Percentiles rank a stretch among this genome's conserved stretches.
phyloP scores from a whole-genome alignment of 1,284 basidiomycete genomes.

The Heterobasidion irregulare region DNA sequence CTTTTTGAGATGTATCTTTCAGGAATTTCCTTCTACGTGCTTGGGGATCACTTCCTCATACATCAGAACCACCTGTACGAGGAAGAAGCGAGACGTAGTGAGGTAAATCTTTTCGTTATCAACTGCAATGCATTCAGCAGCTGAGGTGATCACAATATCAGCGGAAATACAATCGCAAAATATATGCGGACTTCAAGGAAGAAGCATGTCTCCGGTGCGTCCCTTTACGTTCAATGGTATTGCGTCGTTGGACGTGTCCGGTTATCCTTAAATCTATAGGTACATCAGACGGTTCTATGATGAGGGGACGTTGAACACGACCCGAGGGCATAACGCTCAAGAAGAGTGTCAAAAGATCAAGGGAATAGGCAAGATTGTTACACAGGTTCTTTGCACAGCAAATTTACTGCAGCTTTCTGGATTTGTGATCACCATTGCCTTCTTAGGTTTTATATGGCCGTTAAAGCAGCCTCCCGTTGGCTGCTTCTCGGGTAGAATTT shows the following conservation, averaged over 20 bases:
- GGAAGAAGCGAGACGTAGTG: conserved; percentile 57
- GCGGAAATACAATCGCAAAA: conserved; percentile 69
- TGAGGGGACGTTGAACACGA: conserved; percentile 37
- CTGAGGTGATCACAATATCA: conserved; percentile 19
- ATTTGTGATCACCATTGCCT: too few relatives aligned
- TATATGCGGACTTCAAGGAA: conserved; percentile 72
- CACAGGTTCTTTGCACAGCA: conserved; percentile 22
- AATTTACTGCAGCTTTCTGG: too few relatives aligned
- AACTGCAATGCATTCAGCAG: neutral
- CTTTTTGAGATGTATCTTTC: conserved; percentile 58
- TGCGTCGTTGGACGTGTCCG: neutral
- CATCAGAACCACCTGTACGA: conserved; percentile 81
- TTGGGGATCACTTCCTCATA: conserved; percentile 79
- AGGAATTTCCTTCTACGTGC: conserved; percentile 70
- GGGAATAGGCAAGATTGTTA: conserved; percentile 32
- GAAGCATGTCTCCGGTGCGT: conserved; percentile 59
- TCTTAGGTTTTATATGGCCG: too few relatives aligned
- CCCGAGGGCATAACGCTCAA: conserved; percentile 43
- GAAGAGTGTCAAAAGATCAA: conserved; percentile 61
- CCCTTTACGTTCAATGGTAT: neutral
- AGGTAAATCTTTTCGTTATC: conserved; percentile 33
- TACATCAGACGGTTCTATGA: conserved; percentile 41
- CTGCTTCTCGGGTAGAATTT: too few relatives aligned
- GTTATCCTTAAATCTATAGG: conserved; percentile 9
- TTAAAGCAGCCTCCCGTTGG: too few relatives aligned